phyloP scores from a whole-genome alignment of 768 basidiomycete species.

The Coprinopsis strossmayeri region DNA sequence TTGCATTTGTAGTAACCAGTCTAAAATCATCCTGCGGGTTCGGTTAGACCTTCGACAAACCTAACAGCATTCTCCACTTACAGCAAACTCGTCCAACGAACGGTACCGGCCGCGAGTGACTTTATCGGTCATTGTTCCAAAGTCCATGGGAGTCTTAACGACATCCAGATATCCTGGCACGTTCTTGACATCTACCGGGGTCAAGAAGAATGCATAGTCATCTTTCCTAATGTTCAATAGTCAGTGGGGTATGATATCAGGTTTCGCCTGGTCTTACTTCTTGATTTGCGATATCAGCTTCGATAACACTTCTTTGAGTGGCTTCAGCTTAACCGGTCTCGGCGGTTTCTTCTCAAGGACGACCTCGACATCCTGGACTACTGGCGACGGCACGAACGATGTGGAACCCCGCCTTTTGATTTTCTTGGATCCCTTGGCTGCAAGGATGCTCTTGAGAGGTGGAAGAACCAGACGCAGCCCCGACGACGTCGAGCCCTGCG shows the following conservation, averaged over 20 bases:
- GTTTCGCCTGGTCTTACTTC: conserved; percentile 56
- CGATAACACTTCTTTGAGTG: conserved; percentile 66
- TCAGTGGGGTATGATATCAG: background rate
- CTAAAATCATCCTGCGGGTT: conserved; percentile 44
- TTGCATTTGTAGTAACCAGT: conserved; percentile 69
- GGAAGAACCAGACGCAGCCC: conserved; percentile 64
- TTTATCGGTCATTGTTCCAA: conserved; percentile 80
- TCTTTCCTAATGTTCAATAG: conserved; percentile 51
- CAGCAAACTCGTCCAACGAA: conserved; percentile 74
- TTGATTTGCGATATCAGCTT: conserved; percentile 68
- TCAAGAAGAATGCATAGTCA: conserved; percentile 78
- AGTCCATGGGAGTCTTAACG: conserved; percentile 86
- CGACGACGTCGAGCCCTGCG: conserved; percentile 24
- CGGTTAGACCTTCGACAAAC: background rate
- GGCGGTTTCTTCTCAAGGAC: conserved; percentile 36
- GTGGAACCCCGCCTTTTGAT: conserved; percentile 26
- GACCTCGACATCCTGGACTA: conserved; percentile 22
- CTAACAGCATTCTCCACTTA: conserved; percentile 29
- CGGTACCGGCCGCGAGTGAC: conserved; percentile 72
- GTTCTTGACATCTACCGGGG: conserved; percentile 54
- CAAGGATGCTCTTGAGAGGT: conserved; percentile 56
- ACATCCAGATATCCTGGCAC: conserved; percentile 61
- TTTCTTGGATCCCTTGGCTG: conserved; percentile 47
- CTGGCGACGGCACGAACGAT: conserved; percentile 14
- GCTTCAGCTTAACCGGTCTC: conserved; percentile 68